Evolutionary conservation across 148 eudicot species (phyloP), one percentile per base, ranked within the genome.

Genomic region (Cornus kousa): DNA sequence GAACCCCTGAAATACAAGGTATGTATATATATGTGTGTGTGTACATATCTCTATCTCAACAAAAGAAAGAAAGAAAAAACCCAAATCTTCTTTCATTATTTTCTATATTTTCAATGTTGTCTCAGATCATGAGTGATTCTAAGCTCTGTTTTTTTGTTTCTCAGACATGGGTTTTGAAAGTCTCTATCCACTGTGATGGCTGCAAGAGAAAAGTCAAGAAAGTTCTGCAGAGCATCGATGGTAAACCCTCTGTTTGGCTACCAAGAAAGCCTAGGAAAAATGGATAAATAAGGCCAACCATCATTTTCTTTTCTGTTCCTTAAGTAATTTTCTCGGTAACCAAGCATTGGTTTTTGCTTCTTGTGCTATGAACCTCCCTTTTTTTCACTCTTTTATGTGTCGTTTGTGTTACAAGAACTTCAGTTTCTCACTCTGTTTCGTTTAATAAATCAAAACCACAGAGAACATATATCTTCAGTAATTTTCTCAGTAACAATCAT

Each of bases 161-260:
- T 46, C 88, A 93, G 97, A 91, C 87, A 79, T 91, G 91, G 91
- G 89, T 87, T 60, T 78, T 93, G 60, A 93, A 87, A 82, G 97
- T 93, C 70, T 88, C 92, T 68, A 93, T 93, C 80, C 97, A 93
- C 88, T 93, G 97, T 73, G 78, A 87, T 73, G 95, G 97, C 48
- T 93, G 97, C 88, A 91, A 87, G 78, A 86, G 87, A 72, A 82
- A 93, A 85, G 90, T 93, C 83, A 91, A 90, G 91, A 93, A 86
- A 87, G 87, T 89, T 77, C 89, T 93, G 3, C 92, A 86, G 10
- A 81, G 79, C 83, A 89, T 93, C 59, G 92, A 93, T 39, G 97
- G 97, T 91, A 9, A 62, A 23, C 64, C 4, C 9, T 40, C 72
- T 20, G 53, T 74, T 40, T 40, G 74, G 39, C 20, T 74, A 4